These are phyloP conservation scores for Penicillium canariense DNA, from an alignment of 495 filamentous ascomycete genomes.

Conservation along the genomic window DNA sequence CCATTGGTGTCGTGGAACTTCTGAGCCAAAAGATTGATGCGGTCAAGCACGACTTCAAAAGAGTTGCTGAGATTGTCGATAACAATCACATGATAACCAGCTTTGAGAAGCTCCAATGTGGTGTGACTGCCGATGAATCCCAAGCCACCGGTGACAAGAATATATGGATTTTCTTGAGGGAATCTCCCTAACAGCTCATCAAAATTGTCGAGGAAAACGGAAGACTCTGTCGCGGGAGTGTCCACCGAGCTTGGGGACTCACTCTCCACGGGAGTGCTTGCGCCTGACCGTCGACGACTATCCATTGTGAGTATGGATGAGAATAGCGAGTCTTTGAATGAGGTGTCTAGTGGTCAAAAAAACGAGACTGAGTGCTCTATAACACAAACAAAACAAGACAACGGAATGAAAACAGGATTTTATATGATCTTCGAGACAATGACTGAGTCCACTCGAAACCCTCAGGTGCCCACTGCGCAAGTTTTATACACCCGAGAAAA, in stretches of 20 bases:
- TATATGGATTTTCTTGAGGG: conserved; percentile 37
- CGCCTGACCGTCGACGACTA: conserved; percentile 33
- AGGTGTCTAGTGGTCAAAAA: not conserved
- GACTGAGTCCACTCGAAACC: conserved; percentile 6
- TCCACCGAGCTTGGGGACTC: conserved; percentile 34
- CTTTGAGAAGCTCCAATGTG: conserved; percentile 59
- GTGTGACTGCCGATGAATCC: conserved; percentile 69
- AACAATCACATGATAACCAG: conserved; percentile 60
- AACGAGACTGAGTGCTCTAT: not conserved
- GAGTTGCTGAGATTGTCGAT: conserved; percentile 64
- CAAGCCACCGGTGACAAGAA: conserved; percentile 63
- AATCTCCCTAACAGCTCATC: conserved; percentile 36
- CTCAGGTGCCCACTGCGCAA: conserved; percentile 5
- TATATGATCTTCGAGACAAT: conserved; percentile 13
- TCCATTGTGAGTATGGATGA: conserved; percentile 25
- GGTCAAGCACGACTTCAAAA: conserved; percentile 52
- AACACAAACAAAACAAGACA: not conserved
- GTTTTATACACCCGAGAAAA: conserved; percentile 21
- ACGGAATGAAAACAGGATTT: not conserved
- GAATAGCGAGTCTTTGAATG: not conserved
- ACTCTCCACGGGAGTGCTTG: conserved; percentile 35
- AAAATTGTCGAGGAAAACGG: conserved; percentile 41
- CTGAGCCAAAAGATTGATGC: conserved; percentile 48
- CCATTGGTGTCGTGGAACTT: conserved; percentile 47
- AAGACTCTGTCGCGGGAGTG: conserved; percentile 42